Percentiles rank a stretch among this genome's conserved stretches.
phyloP scores from a whole-genome alignment of 1,284 basidiomycete genomes.

The Pseudomicrostroma phylloplanum region DNA sequence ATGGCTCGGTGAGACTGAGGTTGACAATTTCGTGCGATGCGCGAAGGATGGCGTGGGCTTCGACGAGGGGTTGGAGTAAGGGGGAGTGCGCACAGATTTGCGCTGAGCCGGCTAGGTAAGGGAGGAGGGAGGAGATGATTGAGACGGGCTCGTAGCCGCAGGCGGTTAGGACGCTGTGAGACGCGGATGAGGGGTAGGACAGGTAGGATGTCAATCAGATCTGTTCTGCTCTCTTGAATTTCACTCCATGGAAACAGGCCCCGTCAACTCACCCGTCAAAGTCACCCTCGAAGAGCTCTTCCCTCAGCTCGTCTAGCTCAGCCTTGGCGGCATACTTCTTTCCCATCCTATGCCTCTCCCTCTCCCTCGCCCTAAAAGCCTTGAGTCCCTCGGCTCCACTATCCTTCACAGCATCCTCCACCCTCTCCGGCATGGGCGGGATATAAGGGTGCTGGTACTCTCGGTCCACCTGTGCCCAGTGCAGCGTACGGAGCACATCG shows the following conservation, averaged over 20 bases:
- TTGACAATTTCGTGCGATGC: slow-evolving; percentile 65
- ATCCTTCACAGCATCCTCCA: neutral
- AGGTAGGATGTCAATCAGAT: too few relatives aligned
- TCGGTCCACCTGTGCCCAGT: slow-evolving; percentile 63
- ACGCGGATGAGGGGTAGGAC: too few relatives aligned
- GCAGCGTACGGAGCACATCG: slow-evolving; percentile 64
- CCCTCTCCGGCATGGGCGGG: neutral
- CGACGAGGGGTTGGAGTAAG: slow-evolving; percentile 64
- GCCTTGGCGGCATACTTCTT: neutral
- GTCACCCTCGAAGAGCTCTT: slow-evolving; percentile 76
- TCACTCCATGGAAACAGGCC: too few relatives aligned
- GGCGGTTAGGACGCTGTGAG: slow-evolving; percentile 62
- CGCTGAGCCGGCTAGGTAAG: slow-evolving; percentile 76
- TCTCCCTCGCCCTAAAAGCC: neutral
- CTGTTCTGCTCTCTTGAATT: too few relatives aligned
- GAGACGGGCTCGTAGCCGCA: slow-evolving; percentile 80
- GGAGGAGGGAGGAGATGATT: slow-evolving; percentile 67
- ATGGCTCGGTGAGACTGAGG: slow-evolving; percentile 77
- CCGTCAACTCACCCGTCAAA: slow-evolving; percentile 24
- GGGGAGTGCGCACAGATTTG: slow-evolving; percentile 81
- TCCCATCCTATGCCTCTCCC: neutral
- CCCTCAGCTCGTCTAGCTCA: slow-evolving; percentile 55
- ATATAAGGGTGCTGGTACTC: neutral
- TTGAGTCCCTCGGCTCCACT: neutral
- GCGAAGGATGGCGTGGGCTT: slow-evolving; percentile 69